Evolutionary conservation across 441 rosid genomes (phyloP), one percentile per base, ranked within the genome.

Genomic region (Lepidium campestre): DNA sequence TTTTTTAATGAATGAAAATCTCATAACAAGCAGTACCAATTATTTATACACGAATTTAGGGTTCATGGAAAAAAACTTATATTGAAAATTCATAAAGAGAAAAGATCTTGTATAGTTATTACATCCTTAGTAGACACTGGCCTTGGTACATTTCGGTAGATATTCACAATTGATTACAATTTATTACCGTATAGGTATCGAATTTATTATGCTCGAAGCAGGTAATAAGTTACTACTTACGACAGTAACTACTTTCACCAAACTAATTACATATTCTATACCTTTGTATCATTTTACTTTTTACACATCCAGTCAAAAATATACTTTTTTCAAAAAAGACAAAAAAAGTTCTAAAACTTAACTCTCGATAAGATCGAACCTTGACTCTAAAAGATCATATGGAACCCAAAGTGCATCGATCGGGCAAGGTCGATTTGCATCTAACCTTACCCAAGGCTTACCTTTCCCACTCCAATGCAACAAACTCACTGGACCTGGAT

Each of bases 391-490:
- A 44, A 86, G 69, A 78, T 86, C 91, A 63, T 86, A 86, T 0
- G 85, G 91, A 54, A 75, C 75, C 91, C 91, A 86, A 20, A 86
- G 72, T 8, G 81, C 81, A 68, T 86, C 91, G 67, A 86, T 69
- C 6, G 91, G 86, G 42, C 91, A 86, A 8, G 88, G 81, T 36
- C 70, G 40, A 67, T 75, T 78, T 7, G 56, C 59, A 18, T 84
- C 88, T 4, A 86, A 71, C 61, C 91, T 66, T 0, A 67, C 80
- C 91, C 91, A 86, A 0, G 91, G 91, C 77, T 86, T 86, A 36
- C 91, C 91, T 80, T 86, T 86, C 29, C 91, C 91, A 55, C 91
- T 86, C 91, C 91, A 86, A 52, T 83, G 91, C 73, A 86, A 59
- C 31, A 86, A 68, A 73, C 91, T 86, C 35, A 86, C 88, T 17